These are phyloP conservation scores for Arbutus unedo DNA, from an alignment of 148 eudicot species.

Conservation along the genomic window DNA sequence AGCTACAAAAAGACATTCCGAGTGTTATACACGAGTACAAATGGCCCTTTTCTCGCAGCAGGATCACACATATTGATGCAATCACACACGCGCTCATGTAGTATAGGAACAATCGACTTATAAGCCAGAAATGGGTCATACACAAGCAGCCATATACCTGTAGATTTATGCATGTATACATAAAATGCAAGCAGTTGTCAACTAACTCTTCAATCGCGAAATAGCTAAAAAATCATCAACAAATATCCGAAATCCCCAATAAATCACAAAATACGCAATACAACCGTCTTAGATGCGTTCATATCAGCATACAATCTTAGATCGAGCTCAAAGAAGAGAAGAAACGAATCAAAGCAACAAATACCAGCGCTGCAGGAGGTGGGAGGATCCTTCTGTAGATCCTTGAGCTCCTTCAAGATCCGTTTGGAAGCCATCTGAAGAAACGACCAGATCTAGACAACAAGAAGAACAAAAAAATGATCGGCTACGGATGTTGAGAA, in stretches of 20 bases:
- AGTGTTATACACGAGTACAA: neutral
- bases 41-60: neutral
- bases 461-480: neutral
- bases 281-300: neutral
- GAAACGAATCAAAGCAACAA: neutral
- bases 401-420: slow-evolving; percentile 82
- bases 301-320: neutral
- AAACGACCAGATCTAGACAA: neutral
- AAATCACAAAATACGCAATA: neutral
- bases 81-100: neutral
- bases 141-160: neutral
- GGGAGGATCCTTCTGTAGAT: slow-evolving; percentile 81
- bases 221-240: neutral
- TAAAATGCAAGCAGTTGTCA: neutral
- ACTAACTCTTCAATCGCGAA: neutral
- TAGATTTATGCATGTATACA: neutral
- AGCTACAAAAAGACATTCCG: neutral
- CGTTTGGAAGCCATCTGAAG: slow-evolving; percentile 65
- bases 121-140: no score
- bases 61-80: neutral
- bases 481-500: neutral
- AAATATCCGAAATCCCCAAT: neutral
- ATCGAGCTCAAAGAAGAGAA: neutral
- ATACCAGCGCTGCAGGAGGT: slow-evolving; percentile 77
- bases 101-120: neutral